phyloP scores from a whole-genome alignment of 2,329 filamentous ascomycete species.

The Aspergillus japonicus region DNA sequence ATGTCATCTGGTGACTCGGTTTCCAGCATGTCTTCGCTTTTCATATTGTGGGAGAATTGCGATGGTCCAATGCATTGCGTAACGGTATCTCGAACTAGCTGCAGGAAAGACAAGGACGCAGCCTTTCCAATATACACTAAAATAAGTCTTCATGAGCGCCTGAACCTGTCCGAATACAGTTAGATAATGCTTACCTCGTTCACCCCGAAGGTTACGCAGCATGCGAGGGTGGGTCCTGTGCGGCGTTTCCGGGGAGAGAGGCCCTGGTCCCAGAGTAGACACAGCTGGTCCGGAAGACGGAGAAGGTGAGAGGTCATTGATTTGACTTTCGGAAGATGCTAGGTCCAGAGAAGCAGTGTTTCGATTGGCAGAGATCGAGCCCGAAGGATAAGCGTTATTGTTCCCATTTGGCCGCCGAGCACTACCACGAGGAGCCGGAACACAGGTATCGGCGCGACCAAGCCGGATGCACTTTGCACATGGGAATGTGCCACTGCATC shows the following conservation, averaged over 20 bases:
- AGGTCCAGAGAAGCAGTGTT: background rate
- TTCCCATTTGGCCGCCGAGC: background rate
- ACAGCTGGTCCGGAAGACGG: background rate
- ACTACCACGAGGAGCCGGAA: conserved; percentile 18
- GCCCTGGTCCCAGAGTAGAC: conserved; percentile 10
- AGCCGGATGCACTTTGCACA: conserved; percentile 50
- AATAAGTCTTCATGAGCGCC: background rate
- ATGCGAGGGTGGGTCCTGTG: conserved; percentile 41
- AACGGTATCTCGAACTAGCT: conserved; percentile 50
- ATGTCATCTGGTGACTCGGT: conserved; percentile 41
- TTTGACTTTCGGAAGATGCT: background rate
- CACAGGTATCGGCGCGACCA: conserved; percentile 42
- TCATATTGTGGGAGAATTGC: conserved; percentile 53
- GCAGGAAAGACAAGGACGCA: conserved; percentile 54
- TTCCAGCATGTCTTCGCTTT: conserved; percentile 56
- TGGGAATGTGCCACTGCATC: conserved; percentile 51
- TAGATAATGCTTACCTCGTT: conserved; percentile 44
- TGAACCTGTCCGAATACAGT: conserved; percentile 20
- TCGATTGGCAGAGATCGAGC: conserved; percentile 1
- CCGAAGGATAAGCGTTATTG: background rate
- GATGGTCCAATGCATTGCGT: conserved; percentile 55
- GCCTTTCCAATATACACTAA: conserved; percentile 34
- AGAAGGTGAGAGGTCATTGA: conserved; percentile 15
- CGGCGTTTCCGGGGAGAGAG: conserved; percentile 29
- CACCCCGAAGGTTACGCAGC: conserved; percentile 54